Conservation (phyloP, 78 protist species). For the Monosiga brevicollis region DNA sequence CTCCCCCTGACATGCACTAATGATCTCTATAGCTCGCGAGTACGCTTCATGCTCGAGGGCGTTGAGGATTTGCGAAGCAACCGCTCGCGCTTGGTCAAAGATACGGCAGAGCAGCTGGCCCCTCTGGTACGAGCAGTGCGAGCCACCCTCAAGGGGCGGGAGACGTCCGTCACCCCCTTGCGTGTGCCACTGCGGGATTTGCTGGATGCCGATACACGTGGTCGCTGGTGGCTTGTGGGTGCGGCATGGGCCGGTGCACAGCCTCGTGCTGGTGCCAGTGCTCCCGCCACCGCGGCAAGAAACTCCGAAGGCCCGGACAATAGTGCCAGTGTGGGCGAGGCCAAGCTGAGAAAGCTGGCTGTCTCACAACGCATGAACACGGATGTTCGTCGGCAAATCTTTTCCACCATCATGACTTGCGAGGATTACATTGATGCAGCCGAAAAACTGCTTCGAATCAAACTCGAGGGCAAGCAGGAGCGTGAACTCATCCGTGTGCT, state of each 20-base stretch:
- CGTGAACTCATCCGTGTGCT: background rate
- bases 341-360: slow-evolving; percentile 1
- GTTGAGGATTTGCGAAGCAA: slow-evolving; percentile 7
- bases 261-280: too few species aligned
- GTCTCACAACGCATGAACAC: slow-evolving; percentile 16
- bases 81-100: background rate
- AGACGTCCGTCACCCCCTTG: background rate
- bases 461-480: slow-evolving; percentile 19
- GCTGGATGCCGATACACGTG: background rate
- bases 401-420: slow-evolving; percentile 3
- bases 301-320: background rate
- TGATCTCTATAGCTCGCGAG: background rate
- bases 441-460: background rate
- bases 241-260: slow-evolving; percentile 28
- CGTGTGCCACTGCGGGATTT: background rate
- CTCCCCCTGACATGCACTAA: background rate
- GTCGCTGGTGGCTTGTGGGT: slow-evolving; percentile 36
- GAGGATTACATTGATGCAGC: slow-evolving; percentile 18
- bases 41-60: slow-evolving; percentile 13
- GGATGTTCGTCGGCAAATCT: slow-evolving; percentile 14
- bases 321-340: background rate
- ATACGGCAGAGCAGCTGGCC: background rate
- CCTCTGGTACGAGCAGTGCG: background rate
- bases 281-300: background rate
- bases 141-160: background rate